A percentile compares a stretch with the other conserved stretches of the same genome.
phyloP scores from a whole-genome alignment of 352 stramenopile species.

The Aphanomyces cochlioides region DNA sequence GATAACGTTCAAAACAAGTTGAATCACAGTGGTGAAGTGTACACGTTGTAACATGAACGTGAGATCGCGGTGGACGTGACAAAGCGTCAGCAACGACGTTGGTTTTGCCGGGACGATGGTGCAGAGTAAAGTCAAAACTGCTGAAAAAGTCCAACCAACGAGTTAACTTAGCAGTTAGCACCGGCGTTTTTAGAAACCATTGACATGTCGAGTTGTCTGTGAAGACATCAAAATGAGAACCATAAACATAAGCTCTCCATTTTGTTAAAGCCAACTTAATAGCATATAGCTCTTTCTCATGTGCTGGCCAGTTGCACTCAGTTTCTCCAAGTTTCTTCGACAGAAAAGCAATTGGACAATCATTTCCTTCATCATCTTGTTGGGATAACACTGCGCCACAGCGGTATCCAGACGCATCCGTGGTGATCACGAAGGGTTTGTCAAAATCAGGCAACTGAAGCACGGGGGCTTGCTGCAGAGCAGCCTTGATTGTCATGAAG shows the following conservation, averaged over 20 bases:
- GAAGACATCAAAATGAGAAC: conserved; percentile 30
- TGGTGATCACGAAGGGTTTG: conserved; percentile 33
- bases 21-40: background rate
- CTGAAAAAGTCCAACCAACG: conserved; percentile 29
- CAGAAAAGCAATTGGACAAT: conserved; percentile 27
- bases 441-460: no score
- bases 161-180: conserved; percentile 26
- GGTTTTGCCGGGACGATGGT: background rate
- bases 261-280: conserved; percentile 30
- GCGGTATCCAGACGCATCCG: conserved; percentile 6
- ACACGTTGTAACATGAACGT: background rate
- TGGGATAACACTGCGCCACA: conserved; percentile 26
- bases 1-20: background rate
- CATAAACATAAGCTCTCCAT: conserved; percentile 29
- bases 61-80: background rate
- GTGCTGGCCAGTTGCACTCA: conserved; percentile 26
- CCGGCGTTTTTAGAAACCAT: conserved; percentile 26
- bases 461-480: no score
- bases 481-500: conserved; percentile 30
- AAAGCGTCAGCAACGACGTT: conserved; percentile 25
- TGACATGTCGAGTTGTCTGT: conserved; percentile 26
- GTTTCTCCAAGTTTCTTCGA: conserved; percentile 25
- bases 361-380: conserved; percentile 10
- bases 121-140: conserved; percentile 26
- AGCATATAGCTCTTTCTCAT: conserved; percentile 30